phyloP scores from a whole-genome alignment of 2,329 filamentous ascomycete species.

The Diaporthe eres region DNA sequence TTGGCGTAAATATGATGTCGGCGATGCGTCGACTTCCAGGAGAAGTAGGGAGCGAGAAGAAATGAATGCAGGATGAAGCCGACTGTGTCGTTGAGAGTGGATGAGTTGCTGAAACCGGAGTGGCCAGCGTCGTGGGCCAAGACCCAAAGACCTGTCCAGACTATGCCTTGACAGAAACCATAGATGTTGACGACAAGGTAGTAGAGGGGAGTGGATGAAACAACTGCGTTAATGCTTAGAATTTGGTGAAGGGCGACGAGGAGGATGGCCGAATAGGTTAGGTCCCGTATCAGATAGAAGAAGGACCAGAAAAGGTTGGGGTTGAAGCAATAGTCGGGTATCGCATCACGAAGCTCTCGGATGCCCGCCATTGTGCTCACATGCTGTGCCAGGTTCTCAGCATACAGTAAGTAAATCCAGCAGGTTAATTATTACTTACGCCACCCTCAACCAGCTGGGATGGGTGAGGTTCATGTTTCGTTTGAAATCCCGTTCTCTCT shows the following conservation, averaged over 20 bases:
- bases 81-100: constrained; percentile 70
- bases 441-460: constrained; percentile 7
- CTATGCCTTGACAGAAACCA: constrained; percentile 70
- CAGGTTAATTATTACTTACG: neutral
- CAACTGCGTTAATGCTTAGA: neutral
- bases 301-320: constrained; percentile 4
- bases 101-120: constrained; percentile 73
- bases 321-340: constrained; percentile 92
- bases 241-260: neutral
- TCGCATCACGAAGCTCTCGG: constrained; percentile 96
- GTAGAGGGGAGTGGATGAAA: neutral
- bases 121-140: constrained; percentile 80
- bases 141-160: constrained; percentile 77
- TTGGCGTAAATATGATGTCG: constrained; percentile 78
- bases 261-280: neutral
- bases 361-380: constrained; percentile 61
- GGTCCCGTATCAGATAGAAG: constrained; percentile 14
- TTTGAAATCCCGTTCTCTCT: constrained; percentile 10
- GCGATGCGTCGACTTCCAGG: constrained; percentile 79
- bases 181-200: constrained; percentile 57
- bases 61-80: constrained; percentile 76
- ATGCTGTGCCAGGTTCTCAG: neutral
- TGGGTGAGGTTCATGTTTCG: constrained; percentile 6
- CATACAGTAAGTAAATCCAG: neutral
- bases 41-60: constrained; percentile 79